A percentile compares a stretch with the other conserved stretches of the same genome.
Evolutionary conservation across 257 asterid species (phyloP).

Genomic region (Solanum sparsipilum): DNA sequence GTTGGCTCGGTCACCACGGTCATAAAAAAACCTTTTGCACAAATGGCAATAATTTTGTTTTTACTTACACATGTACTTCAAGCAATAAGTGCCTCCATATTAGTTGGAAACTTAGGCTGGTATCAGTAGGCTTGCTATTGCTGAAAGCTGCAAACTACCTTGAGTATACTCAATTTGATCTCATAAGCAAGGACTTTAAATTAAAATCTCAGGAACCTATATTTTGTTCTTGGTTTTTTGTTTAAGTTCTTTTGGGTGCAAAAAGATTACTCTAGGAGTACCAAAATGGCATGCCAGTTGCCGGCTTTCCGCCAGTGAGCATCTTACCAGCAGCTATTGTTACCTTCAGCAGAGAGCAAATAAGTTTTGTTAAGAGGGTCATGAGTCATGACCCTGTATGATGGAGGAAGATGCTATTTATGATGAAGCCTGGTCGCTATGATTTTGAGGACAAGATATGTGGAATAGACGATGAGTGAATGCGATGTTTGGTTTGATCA

Average conservation of each 20-base stretch:
- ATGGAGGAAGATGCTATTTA: background rate
- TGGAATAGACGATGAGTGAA: background rate
- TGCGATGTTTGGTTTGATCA: background rate
- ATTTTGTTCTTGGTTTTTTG: background rate
- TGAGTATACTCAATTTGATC: background rate
- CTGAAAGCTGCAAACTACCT: background rate
- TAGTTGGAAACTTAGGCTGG: background rate
- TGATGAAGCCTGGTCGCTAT: background rate
- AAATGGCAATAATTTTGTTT: background rate
- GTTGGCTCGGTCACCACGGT: background rate
- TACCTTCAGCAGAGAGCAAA: background rate
- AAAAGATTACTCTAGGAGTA: background rate
- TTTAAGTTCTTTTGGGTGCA: background rate
- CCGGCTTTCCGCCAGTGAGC: background rate
- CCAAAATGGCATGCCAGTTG: background rate
- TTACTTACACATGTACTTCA: background rate
- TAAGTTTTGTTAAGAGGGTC: background rate
- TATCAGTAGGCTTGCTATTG: background rate
- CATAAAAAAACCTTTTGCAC: background rate
- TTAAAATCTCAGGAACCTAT: background rate
- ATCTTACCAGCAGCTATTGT: background rate
- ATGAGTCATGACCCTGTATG: background rate
- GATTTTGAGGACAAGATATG: background rate
- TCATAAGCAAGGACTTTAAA: background rate
- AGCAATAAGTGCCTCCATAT: background rate